Conservation (phyloP, 169 alveolate genomes). For the Plasmodium vivax region DNA sequence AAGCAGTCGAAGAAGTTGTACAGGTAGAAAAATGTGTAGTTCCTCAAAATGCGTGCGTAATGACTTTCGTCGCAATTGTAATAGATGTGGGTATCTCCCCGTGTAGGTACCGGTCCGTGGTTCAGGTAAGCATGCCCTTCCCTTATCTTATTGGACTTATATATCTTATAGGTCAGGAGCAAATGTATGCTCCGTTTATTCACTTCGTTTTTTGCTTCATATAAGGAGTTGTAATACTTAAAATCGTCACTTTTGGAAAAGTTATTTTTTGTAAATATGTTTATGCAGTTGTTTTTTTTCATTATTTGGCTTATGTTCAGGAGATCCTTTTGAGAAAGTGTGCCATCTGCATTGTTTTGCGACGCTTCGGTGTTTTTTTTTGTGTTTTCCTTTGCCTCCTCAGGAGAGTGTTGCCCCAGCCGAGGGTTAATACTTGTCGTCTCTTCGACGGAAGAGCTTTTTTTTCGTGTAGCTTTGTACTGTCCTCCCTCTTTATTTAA, state of each 20-base stretch:
- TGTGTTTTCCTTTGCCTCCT: not conserved
- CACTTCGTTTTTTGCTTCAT: conserved; percentile 25
- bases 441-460: not conserved
- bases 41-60: not conserved
- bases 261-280: conserved; percentile 64
- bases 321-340: conserved; percentile 35
- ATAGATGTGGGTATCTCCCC: not conserved
- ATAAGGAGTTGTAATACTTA: conserved; percentile 39
- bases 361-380: not conserved
- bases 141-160: conserved; percentile 48
- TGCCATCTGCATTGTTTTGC: not conserved
- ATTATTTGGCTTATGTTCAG: conserved; percentile 33
- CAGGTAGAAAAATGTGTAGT: conserved; percentile 39
- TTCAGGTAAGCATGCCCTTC: not conserved
- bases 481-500: not conserved
- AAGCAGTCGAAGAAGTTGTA: conserved; percentile 40
- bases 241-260: conserved; percentile 27
- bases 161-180: conserved; percentile 23
- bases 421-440: not conserved
- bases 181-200: conserved; percentile 19
- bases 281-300: conserved; percentile 52
- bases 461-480: not conserved
- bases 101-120: not conserved
- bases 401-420: not conserved
- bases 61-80: not conserved